A percentile compares a stretch with the other conserved stretches of the same genome.
Conservation (phyloP, 345 rosid species). For the Dimocarpus longan region DNA sequence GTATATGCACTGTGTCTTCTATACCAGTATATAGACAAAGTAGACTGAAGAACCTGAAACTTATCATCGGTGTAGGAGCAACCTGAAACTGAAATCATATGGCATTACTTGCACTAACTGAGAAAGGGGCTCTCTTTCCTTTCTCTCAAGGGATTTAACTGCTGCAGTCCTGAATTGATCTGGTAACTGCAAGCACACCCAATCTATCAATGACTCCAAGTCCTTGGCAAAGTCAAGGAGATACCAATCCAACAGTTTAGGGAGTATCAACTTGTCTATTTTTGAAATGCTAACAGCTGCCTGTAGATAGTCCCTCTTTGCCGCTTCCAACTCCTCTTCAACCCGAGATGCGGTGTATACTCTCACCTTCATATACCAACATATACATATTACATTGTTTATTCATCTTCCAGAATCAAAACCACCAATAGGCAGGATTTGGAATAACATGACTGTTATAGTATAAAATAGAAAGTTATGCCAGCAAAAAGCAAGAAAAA, state of each 20-base stretch:
- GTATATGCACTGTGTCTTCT: conserved; percentile 15
- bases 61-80: conserved; percentile 51
- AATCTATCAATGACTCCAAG: conserved; percentile 77
- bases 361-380: conserved; percentile 56
- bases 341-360: conserved; percentile 74
- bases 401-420: background rate
- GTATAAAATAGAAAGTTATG: background rate
- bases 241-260: conserved; percentile 88
- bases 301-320: conserved; percentile 80
- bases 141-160: conserved; percentile 54
- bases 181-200: conserved; percentile 87
- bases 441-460: background rate
- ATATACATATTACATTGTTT: too few relatives aligned
- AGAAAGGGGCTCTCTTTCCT: conserved; percentile 44
- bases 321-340: conserved; percentile 76
- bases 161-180: conserved; percentile 63
- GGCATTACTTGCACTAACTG: conserved; percentile 72
- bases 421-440: background rate
- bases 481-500: background rate
- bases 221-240: conserved; percentile 86
- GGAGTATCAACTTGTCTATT: conserved; percentile 67
- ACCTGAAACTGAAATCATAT: conserved; percentile 81
- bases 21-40: conserved; percentile 13
- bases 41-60: background rate
- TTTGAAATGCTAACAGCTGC: conserved; percentile 80